A percentile compares a stretch with the other conserved stretches of the same genome.
Evolutionary conservation across 441 rosid species (phyloP).

Genomic region (Viola pubescens): DNA sequence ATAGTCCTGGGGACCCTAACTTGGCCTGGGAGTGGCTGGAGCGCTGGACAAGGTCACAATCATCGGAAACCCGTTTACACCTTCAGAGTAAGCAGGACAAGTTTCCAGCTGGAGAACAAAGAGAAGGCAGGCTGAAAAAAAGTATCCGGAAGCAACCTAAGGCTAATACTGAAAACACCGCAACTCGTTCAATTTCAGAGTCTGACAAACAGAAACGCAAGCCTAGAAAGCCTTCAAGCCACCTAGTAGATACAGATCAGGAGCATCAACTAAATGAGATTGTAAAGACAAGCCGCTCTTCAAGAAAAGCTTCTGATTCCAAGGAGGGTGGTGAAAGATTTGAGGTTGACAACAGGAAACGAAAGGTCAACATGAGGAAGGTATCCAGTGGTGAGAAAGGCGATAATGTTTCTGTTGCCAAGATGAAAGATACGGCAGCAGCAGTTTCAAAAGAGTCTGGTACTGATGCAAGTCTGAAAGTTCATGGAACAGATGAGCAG

Average conservation of each 20-base stretch:
- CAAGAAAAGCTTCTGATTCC: conserved; percentile 41
- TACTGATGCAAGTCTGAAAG: conserved; percentile 25
- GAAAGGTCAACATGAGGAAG: conserved; percentile 33
- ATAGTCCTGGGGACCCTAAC: conserved; percentile 53
- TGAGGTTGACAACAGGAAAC: conserved; percentile 39
- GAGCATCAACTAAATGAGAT: conserved; percentile 38
- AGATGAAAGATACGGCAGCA: conserved; percentile 22
- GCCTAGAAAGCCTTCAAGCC: conserved; percentile 38
- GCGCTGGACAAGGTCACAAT: conserved; percentile 62
- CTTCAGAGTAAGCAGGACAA: conserved; percentile 34
- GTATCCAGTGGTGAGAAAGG: conserved; percentile 22
- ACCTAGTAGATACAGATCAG: conserved; percentile 25
- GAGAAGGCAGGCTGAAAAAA: conserved; percentile 39
- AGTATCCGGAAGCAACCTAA: conserved; percentile 30
- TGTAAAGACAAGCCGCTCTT: conserved; percentile 40
- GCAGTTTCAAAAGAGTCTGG: conserved; percentile 22
- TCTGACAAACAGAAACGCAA: conserved; percentile 42
- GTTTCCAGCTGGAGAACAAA: conserved; percentile 28
- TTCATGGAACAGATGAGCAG: conserved; percentile 22
- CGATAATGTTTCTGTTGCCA: conserved; percentile 35
- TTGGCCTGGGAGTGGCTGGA: conserved; percentile 58
- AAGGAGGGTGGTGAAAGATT: conserved; percentile 32
- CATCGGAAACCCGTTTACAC: conserved; percentile 46
- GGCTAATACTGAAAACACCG: conserved; percentile 29
- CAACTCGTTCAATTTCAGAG: conserved; percentile 31